Evolutionary conservation across 148 eudicot genomes (phyloP).

Genomic region (Mesembryanthemum crystallinum): DNA sequence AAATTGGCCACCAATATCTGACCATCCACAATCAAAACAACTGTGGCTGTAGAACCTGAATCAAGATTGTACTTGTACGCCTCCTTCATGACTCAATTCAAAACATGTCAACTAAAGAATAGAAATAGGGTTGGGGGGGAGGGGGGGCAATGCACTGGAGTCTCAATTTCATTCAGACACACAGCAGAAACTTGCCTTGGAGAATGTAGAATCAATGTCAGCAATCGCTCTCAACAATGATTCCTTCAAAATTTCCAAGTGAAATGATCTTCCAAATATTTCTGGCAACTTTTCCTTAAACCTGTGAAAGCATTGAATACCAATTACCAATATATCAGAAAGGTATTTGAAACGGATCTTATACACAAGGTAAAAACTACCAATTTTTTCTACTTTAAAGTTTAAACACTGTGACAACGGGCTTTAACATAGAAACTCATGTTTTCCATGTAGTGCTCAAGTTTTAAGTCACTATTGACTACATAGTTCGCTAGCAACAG

Average conservation of each 20-base stretch:
- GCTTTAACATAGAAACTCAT: background rate
- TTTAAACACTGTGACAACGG: background rate
- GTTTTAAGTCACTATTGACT: background rate
- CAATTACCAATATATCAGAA: conserved; percentile 19
- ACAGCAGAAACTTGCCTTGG: conserved; percentile 48
- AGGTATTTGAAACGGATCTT: background rate
- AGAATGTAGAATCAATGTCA: conserved; percentile 75
- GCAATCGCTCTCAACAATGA: conserved; percentile 75
- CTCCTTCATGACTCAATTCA: conserved; percentile 58
- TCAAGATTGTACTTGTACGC: conserved; percentile 65
- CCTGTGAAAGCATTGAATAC: conserved; percentile 35
- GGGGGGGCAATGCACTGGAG: background rate
- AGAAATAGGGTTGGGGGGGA: too few species aligned
- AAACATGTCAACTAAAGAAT: conserved; percentile 21
- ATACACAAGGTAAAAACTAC: background rate
- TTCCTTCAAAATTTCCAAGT: conserved; percentile 84
- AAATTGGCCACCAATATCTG: conserved; percentile 86
- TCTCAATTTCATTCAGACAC: background rate
- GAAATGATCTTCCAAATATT: conserved; percentile 54
- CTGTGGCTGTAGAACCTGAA: conserved; percentile 88
- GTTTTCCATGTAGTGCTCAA: background rate
- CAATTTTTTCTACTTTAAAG: background rate
- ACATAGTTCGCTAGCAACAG: background rate
- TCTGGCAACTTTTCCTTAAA: conserved; percentile 47
- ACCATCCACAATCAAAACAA: conserved; percentile 65